Evolutionary conservation across 1,139 yeast species (phyloP).

Genomic region (Yamadazyma friedrichii): DNA sequence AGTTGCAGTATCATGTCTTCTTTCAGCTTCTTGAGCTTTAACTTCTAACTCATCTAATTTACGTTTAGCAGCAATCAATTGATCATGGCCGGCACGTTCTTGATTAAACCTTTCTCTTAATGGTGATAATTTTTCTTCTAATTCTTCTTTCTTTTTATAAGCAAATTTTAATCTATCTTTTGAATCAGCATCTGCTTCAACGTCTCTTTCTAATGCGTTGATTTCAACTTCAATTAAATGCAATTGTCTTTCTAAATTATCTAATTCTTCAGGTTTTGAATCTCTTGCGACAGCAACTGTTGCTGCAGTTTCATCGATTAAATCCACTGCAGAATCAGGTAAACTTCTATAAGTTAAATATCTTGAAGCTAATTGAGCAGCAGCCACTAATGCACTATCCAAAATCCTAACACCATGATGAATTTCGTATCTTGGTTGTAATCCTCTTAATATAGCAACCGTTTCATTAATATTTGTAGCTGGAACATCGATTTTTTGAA

Average conservation of each 20-base stretch:
- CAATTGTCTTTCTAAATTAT: slow-evolving; percentile 86
- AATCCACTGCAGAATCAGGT: slow-evolving; percentile 97
- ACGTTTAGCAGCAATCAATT: slow-evolving; percentile 82
- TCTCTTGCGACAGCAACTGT: slow-evolving; percentile 98
- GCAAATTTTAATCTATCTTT: slow-evolving; percentile 84
- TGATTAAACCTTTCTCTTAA: slow-evolving; percentile 80
- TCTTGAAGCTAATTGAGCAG: slow-evolving; percentile 93
- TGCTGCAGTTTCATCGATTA: slow-evolving; percentile 96
- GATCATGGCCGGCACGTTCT: slow-evolving; percentile 91
- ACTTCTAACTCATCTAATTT: slow-evolving; percentile 88
- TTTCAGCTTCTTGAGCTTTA: slow-evolving; percentile 94
- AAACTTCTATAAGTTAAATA: slow-evolving; percentile 92
- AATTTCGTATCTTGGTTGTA: slow-evolving; percentile 93
- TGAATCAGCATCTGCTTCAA: slow-evolving; percentile 82
- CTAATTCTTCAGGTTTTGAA: slow-evolving; percentile 96
- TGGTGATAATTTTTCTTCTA: slow-evolving; percentile 85
- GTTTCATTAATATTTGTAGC: slow-evolving; percentile 94
- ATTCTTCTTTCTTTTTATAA: slow-evolving; percentile 71
- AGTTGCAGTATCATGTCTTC: slow-evolving; percentile 91
- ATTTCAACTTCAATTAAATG: slow-evolving; percentile 93
- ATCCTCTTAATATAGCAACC: slow-evolving; percentile 92
- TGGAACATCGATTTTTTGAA: slow-evolving; percentile 93
- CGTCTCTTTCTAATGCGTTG: slow-evolving; percentile 94
- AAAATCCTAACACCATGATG: slow-evolving; percentile 97
- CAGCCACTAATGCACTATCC: slow-evolving; percentile 91